Evolutionary conservation across 306 rosid genomes (phyloP).

Genomic region (Fragaria vesca): DNA sequence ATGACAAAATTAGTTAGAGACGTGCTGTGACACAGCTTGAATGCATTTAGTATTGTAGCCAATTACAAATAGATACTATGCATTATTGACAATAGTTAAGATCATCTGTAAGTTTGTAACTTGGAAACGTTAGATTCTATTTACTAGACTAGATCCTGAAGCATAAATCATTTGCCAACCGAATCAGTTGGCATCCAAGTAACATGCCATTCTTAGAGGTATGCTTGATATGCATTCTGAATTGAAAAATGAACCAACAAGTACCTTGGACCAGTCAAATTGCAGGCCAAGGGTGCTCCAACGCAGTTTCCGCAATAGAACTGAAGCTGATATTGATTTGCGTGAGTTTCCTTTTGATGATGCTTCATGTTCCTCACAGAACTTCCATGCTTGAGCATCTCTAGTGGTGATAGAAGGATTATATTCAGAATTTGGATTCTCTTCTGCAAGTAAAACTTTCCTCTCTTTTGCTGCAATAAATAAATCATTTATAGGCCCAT

Average conservation of each 20-base stretch:
- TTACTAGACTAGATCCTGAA: background rate
- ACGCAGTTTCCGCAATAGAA: conserved; percentile 70
- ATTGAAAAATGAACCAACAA: conserved; percentile 6
- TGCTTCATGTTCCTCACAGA: conserved; percentile 38
- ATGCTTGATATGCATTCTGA: background rate
- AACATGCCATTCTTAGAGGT: background rate
- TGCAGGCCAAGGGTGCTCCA: conserved; percentile 98
- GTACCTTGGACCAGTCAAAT: conserved; percentile 92
- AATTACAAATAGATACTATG: background rate
- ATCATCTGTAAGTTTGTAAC: background rate
- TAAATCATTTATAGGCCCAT: conserved; percentile 57
- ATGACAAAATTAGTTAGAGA: conserved; percentile 14
- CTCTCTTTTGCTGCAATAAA: conserved; percentile 65
- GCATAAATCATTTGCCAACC: background rate
- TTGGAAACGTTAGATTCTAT: background rate
- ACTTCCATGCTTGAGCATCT: conserved; percentile 46
- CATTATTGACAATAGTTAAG: background rate
- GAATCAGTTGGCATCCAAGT: background rate
- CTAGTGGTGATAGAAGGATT: conserved; percentile 23
- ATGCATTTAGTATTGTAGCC: background rate
- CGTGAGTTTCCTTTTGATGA: conserved; percentile 34
- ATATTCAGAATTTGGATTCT: conserved; percentile 29
- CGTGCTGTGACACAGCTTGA: background rate
- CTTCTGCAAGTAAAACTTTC: conserved; percentile 47
- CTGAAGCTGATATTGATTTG: conserved; percentile 58